phyloP scores from a whole-genome alignment of 2,329 filamentous ascomycete species.

The Dichotomopilus funicola region DNA sequence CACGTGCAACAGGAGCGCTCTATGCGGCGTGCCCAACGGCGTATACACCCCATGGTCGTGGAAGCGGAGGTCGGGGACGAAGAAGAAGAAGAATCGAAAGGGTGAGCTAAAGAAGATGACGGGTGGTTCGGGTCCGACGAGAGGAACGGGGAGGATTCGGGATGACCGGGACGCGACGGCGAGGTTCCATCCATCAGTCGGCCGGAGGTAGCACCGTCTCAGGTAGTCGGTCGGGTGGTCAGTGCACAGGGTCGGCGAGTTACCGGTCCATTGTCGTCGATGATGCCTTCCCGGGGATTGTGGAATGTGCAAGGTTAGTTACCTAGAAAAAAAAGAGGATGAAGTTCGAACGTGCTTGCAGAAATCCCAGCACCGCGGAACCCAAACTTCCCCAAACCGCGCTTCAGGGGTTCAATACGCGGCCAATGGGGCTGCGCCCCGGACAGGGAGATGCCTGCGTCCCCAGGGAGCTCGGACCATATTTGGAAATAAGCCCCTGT shows the following conservation, averaged over 20 bases:
- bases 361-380: conserved; percentile 7
- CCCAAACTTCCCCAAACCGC: background rate
- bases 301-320: background rate
- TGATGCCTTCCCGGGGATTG: background rate
- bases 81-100: too few relatives aligned
- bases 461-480: conserved; percentile 4
- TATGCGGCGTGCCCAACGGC: conserved; percentile 59
- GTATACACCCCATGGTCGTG: conserved; percentile 39
- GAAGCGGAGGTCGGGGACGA: background rate
- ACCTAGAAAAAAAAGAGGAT: background rate
- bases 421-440: conserved; percentile 4
- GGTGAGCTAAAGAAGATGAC: too few relatives aligned
- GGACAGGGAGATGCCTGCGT: background rate
- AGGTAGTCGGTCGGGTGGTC: background rate
- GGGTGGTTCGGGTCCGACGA: conserved; percentile 3
- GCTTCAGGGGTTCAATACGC: background rate
- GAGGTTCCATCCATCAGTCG: conserved; percentile 22
- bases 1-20: conserved; percentile 80
- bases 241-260: background rate
- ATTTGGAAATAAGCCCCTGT: background rate
- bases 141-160: background rate
- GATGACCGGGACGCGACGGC: background rate
- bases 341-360: background rate
- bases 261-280: conserved; percentile 1
- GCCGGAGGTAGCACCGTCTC: background rate